Conservation (phyloP, 2,329 filamentous ascomycete species). For the Hymenoscyphus infarciens region DNA sequence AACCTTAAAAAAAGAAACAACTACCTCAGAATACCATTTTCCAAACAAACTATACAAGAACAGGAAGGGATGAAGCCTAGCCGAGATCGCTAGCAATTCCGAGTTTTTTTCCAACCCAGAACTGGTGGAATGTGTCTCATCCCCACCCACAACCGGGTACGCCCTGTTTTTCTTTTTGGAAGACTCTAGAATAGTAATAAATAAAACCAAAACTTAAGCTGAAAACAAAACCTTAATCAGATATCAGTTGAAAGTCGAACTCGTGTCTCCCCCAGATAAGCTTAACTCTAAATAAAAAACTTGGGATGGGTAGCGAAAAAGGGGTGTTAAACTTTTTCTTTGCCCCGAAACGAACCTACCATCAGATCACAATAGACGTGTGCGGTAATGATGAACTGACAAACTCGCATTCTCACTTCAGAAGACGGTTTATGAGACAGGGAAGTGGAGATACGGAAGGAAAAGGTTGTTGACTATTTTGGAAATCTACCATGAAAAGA, state of each 20-base stretch:
- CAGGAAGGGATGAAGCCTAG: background rate
- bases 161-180: no score
- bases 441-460: background rate
- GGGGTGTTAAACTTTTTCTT: background rate
- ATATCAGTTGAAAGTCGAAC: no score
- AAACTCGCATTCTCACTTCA: no score
- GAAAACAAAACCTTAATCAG: no score
- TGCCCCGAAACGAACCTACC: background rate
- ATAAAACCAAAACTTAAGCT: no score
- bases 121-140: no score
- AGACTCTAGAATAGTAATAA: no score
- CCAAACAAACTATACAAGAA: background rate
- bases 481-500: background rate
- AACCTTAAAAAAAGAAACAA: background rate
- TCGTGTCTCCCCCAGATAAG: no score
- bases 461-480: background rate
- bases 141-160: no score
- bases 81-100: no score
- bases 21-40: background rate
- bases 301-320: background rate
- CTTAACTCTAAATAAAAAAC: background rate
- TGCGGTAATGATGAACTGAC: background rate
- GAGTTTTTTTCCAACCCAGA: background rate
- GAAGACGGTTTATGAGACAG: background rate
- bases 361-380: background rate